Percentiles rank a stretch among this genome's conserved stretches.
These are phyloP conservation scores for Cercospora sp. DNA, from an alignment of 2,329 filamentous ascomycete species.

Conservation along the genomic window DNA sequence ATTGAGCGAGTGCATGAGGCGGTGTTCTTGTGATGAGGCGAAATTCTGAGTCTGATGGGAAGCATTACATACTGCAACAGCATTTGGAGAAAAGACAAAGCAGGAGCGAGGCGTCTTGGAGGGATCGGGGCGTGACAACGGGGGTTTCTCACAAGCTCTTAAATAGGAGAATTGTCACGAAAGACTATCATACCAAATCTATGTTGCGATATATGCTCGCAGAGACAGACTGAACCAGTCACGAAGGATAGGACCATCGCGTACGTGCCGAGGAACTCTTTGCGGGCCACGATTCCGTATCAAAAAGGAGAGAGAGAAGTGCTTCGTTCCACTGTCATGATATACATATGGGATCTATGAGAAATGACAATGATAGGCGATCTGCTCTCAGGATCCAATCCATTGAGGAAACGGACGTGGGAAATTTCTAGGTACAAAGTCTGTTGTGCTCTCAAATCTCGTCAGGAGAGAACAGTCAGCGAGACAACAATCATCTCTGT, in stretches of 20 bases:
- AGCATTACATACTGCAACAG: neutral
- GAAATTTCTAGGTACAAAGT: neutral
- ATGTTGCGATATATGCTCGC: neutral
- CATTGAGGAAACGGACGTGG: neutral
- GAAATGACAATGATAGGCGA: neutral
- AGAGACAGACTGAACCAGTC: neutral
- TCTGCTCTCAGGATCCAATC: neutral
- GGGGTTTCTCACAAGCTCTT: too few relatives aligned
- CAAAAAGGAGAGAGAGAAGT: neutral
- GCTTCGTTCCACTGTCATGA: neutral
- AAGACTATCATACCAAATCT: neutral
- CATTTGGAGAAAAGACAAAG: neutral
- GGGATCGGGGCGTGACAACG: neutral
- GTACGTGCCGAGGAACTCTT: neutral
- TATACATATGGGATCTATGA: neutral
- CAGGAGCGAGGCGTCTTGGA: neutral
- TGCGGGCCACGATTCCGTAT: neutral
- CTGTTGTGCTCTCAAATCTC: neutral
- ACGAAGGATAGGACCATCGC: neutral
- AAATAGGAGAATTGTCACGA: neutral
- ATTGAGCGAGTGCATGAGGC: slow-evolving; percentile 49
- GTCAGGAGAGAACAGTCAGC: neutral
- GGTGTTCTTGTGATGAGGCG: too few relatives aligned
- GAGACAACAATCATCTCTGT: neutral
- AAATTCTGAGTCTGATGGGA: too few relatives aligned